Percentiles rank a stretch among this genome's conserved stretches.
Evolutionary conservation across 345 rosid species (phyloP).

Genomic region (Linum trigynum): DNA sequence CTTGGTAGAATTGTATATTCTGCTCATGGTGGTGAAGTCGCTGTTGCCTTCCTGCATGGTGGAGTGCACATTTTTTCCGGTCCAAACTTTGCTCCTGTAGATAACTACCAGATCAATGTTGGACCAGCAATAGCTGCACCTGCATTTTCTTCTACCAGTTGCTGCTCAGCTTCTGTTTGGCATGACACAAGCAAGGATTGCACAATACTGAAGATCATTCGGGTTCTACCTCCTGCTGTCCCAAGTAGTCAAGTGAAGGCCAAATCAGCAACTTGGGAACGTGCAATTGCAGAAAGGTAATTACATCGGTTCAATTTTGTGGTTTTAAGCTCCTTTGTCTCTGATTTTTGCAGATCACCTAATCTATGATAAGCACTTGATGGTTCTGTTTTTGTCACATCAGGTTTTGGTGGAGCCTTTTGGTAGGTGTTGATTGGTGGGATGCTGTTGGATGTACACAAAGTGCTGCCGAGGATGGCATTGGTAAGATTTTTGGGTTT

Average conservation of each 20-base stretch:
- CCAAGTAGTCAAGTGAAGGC: constrained; percentile 66
- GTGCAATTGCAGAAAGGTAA: constrained; percentile 99
- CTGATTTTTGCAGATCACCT: too few species aligned
- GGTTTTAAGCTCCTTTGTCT: background rate
- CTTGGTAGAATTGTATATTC: constrained; percentile 93
- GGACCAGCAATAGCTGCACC: constrained; percentile 97
- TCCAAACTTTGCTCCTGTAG: constrained; percentile 79
- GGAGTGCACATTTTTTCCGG: constrained; percentile 98
- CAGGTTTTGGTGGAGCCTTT: constrained; percentile 99
- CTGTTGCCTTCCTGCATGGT: constrained; percentile 88
- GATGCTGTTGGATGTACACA: constrained; percentile 99
- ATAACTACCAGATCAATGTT: constrained; percentile 90
- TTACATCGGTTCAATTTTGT: background rate
- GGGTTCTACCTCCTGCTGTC: constrained; percentile 94
- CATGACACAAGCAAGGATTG: constrained; percentile 79
- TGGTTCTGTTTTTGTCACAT: constrained; percentile 18
- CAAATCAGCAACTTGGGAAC: constrained; percentile 83
- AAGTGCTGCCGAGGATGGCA: constrained; percentile 97
- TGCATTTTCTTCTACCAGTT: constrained; percentile 97
- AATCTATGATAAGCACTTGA: background rate
- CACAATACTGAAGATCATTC: constrained; percentile 78
- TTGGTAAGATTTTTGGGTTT: constrained; percentile 41
- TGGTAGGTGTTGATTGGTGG: constrained; percentile 99
- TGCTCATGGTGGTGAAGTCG: constrained; percentile 98
- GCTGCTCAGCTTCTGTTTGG: constrained; percentile 98